Evolutionary conservation across 202 grass and related monocot species (phyloP).

Genomic region (Panicum virgatum): DNA sequence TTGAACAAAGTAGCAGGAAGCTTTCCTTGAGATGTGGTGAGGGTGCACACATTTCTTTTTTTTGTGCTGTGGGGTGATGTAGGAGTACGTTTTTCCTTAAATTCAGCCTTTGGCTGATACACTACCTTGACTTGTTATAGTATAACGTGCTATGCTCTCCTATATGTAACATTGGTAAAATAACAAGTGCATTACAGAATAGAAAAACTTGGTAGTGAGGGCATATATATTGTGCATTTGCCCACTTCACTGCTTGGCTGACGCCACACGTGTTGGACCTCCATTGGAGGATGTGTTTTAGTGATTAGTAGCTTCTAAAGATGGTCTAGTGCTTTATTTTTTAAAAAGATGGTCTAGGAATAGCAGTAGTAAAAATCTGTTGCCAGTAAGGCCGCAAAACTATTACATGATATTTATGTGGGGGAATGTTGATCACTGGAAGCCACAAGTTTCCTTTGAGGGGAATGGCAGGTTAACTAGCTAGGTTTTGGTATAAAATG

Average conservation of each 20-base stretch:
- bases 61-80: constrained; percentile 9
- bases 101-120: background rate
- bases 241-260: background rate
- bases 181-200: background rate
- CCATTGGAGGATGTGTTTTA: constrained; percentile 23
- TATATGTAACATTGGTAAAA: constrained; percentile 31
- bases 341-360: background rate
- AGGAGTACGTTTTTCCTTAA: background rate
- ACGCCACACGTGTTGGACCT: background rate
- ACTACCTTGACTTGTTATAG: constrained; percentile 27
- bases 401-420: background rate
- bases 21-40: constrained; percentile 50
- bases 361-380: background rate
- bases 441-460: background rate
- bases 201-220: constrained; percentile 24
- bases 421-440: constrained; percentile 1
- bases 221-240: background rate
- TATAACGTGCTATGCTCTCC: too few species aligned
- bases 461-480: background rate
- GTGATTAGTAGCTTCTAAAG: constrained; percentile 4
- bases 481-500: constrained; percentile 13
- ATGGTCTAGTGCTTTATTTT: too few species aligned
- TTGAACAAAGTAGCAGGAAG: constrained; percentile 41
- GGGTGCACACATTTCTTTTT: constrained; percentile 22
- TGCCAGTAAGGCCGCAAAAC: background rate